Percentiles rank a stretch among this genome's conserved stretches.
phyloP scores from a whole-genome alignment of 2,329 filamentous ascomycete genomes.

The Xylaria sp. region DNA sequence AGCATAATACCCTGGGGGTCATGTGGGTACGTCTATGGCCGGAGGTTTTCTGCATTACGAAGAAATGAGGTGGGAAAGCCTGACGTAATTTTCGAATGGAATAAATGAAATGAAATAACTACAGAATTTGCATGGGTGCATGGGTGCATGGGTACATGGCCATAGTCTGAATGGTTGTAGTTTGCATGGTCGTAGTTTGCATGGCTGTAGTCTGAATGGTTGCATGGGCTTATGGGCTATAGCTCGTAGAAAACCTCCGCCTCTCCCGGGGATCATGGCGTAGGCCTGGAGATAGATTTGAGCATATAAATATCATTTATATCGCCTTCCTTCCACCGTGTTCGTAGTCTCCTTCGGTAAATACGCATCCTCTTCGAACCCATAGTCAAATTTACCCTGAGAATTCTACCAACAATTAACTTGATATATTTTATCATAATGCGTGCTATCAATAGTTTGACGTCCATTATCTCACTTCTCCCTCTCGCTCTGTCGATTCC shows the following conservation, averaged over 20 bases:
- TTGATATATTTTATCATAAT: conserved; percentile 4
- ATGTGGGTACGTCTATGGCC: not conserved
- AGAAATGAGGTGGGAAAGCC: too few species aligned
- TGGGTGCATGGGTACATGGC: too few species aligned
- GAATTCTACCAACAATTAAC: not conserved
- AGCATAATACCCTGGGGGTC: not conserved
- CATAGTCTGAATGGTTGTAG: too few species aligned
- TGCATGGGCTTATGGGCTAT: too few species aligned
- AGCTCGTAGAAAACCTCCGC: too few species aligned
- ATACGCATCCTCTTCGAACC: not conserved
- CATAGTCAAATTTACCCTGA: not conserved
- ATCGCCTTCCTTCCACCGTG: not conserved
- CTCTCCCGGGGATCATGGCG: too few species aligned
- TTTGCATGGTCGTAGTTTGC: too few species aligned
- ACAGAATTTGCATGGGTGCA: too few species aligned
- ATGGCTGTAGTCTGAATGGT: too few species aligned
- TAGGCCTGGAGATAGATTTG: too few species aligned
- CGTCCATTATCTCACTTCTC: conserved; percentile 5
- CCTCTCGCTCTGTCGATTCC: not conserved
- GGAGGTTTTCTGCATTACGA: not conserved
- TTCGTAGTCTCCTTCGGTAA: not conserved
- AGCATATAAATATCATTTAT: not conserved
- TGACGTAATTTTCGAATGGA: too few species aligned
- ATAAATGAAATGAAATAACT: too few species aligned
- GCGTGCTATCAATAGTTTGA: not conserved